Conservation (phyloP, 1,284 basidiomycete genomes). For the Fomitopsis betulina region DNA sequence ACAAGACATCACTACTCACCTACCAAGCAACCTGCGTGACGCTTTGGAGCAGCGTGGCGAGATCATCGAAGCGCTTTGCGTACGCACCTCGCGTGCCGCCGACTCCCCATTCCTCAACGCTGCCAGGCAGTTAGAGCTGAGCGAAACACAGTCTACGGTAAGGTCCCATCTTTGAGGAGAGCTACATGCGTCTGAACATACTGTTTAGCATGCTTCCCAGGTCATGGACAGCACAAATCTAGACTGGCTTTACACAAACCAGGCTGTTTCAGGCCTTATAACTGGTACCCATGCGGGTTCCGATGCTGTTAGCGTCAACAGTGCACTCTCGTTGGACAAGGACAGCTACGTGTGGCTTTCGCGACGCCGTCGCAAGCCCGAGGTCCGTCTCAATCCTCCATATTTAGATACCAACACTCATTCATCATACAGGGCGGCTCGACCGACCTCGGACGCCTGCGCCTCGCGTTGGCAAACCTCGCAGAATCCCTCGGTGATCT, state of each 20-base stretch:
- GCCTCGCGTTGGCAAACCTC: constrained; percentile 63
- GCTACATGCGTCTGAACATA: not conserved
- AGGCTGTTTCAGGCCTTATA: constrained; percentile 23
- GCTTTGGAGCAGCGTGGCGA: constrained; percentile 36
- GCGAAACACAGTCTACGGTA: not conserved
- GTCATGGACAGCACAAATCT: constrained; percentile 38
- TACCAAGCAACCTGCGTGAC: constrained; percentile 34
- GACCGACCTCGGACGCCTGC: constrained; percentile 73
- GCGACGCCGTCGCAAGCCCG: constrained; percentile 37
- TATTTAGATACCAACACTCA: not conserved
- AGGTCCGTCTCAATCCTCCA: constrained; percentile 31
- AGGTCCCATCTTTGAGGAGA: not conserved
- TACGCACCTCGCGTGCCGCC: constrained; percentile 29
- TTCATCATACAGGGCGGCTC: constrained; percentile 64
- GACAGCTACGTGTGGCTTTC: constrained; percentile 39
- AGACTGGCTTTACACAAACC: constrained; percentile 42
- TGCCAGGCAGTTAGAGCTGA: not conserved
- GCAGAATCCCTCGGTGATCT: constrained; percentile 51
- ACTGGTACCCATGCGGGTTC: not conserved
- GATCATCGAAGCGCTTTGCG: constrained; percentile 52
- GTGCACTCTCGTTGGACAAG: constrained; percentile 11
- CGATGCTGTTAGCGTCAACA: constrained; percentile 18
- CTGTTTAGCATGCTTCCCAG: constrained; percentile 41
- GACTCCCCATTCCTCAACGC: constrained; percentile 6
- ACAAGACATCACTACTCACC: constrained; percentile 42